Evolutionary conservation across 1,139 yeast species (phyloP), one percentile per base, ranked within the genome.

Genomic region (Casaregolazyma lundiana): DNA sequence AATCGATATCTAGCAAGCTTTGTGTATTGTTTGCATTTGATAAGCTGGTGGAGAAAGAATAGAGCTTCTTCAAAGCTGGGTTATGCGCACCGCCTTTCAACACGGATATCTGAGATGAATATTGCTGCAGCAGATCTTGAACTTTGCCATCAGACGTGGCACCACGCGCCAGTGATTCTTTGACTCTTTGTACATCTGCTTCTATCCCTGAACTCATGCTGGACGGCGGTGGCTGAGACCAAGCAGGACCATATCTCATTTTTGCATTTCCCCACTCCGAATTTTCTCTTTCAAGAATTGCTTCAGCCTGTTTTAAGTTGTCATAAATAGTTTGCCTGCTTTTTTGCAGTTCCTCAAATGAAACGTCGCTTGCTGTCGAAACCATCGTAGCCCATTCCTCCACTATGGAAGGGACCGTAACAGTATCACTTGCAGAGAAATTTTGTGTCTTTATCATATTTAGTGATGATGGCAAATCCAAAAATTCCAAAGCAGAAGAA

Each of bases 401-500:
- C 9, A 68, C 68, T 34, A 56, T 53, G 7, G 48, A 49, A 7
- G 61, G 62, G 34, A 48, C 35, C 18, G 34, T 15, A n/a, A 53
- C 48, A 9, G 54, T 54, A 4, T 29, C 47, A 15, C 48, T 21
- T 9, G 35, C 48, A 7, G 47, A 41, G 38, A 53, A 17, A 21
- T 43, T 34, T 18, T 45, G 51, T 8, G 55, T 53, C 53, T 80
- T 78, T 44, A 86, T 64, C 26, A 77, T 78, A 11, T 71, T 72
- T 20, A 89, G 61, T 1, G 89, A 76, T 29, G 75, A 72, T 1
- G 97, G 96, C 49, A 92, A 70, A 48, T 83, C 82, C 54, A 89
- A 74, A 57, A 78, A 87, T 59, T 88, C 97, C 47, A 89, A 71
- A 4, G 86, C 86, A 1, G 96, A 86, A 1, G 75, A 66, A 44